A percentile compares a stretch with the other conserved stretches of the same genome.
These are phyloP conservation scores for Mycena alexandri DNA, from an alignment of 768 basidiomycete genomes.

Conservation along the genomic window DNA sequence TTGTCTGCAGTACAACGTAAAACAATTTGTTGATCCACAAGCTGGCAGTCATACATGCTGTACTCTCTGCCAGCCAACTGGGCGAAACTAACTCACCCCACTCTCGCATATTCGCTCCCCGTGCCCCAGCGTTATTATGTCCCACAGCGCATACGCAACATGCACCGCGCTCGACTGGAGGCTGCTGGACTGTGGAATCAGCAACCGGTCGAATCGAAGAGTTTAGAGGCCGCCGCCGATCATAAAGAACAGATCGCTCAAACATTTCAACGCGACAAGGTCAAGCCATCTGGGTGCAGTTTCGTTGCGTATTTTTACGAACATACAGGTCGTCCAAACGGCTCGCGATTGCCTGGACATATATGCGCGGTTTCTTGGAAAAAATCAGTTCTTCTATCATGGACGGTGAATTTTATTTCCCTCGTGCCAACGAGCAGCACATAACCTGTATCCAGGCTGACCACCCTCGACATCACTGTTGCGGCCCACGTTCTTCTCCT, in stretches of 20 bases:
- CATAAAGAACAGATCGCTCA: slow-evolving; percentile 58
- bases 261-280: slow-evolving; percentile 77
- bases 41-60: slow-evolving; percentile 68
- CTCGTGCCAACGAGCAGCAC: background rate
- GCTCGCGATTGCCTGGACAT: slow-evolving; percentile 69
- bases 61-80: slow-evolving; percentile 78
- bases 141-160: slow-evolving; percentile 69
- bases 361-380: slow-evolving; percentile 67
- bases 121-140: slow-evolving; percentile 83
- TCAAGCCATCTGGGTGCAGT: slow-evolving; percentile 39
- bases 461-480: slow-evolving; percentile 73
- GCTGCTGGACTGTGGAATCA: slow-evolving; percentile 72
- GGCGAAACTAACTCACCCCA: slow-evolving; percentile 64
- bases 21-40: slow-evolving; percentile 9
- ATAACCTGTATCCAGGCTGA: slow-evolving; percentile 57
- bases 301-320: background rate
- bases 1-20: slow-evolving; percentile 25
- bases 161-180: slow-evolving; percentile 70
- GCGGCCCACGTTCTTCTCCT: slow-evolving; percentile 79
- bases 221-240: background rate
- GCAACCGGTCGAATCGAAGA: slow-evolving; percentile 3
- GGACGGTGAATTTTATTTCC: slow-evolving; percentile 52
- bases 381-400: slow-evolving; percentile 64
- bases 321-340: slow-evolving; percentile 68
- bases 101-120: slow-evolving; percentile 68